Conservation (phyloP, 768 basidiomycete genomes). For the Cystoderma amianthinum region DNA sequence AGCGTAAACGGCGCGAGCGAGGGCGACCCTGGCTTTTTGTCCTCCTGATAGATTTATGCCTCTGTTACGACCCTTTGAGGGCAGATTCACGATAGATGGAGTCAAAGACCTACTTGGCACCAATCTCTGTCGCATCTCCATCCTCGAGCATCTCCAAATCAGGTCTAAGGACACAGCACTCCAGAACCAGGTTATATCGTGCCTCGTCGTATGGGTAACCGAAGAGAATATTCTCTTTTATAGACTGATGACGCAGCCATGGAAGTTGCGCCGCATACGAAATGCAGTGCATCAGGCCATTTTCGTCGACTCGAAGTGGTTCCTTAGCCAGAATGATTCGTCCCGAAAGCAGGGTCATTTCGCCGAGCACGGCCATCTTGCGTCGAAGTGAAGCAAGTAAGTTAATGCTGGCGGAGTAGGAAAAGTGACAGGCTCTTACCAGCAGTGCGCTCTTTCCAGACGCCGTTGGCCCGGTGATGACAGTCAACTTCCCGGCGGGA, state of each 20-base stretch:
- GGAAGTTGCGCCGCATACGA: slow-evolving; percentile 72
- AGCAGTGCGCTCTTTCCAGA: slow-evolving; percentile 79
- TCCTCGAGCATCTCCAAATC: slow-evolving; percentile 84
- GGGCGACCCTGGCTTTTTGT: slow-evolving; percentile 77
- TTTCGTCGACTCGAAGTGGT: slow-evolving; percentile 46
- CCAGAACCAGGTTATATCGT: slow-evolving; percentile 70
- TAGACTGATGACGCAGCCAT: slow-evolving; percentile 66
- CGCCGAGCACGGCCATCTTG: slow-evolving; percentile 67
- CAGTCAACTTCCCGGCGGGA: slow-evolving; percentile 62
- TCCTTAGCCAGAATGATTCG: slow-evolving; percentile 64
- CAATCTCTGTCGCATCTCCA: slow-evolving; percentile 83
- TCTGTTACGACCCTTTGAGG: slow-evolving; percentile 18
- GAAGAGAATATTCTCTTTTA: slow-evolving; percentile 79
- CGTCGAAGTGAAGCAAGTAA: background rate
- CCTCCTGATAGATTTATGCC: slow-evolving; percentile 78
- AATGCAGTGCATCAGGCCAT: slow-evolving; percentile 55
- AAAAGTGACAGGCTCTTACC: no score
- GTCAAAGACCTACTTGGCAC: slow-evolving; percentile 34
- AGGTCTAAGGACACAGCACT: slow-evolving; percentile 74
- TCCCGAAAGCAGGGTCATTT: slow-evolving; percentile 49
- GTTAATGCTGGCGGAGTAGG: background rate
- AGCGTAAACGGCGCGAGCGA: slow-evolving; percentile 80
- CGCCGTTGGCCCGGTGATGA: slow-evolving; percentile 76
- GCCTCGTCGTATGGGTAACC: slow-evolving; percentile 67
- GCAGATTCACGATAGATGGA: background rate